Evolutionary conservation across 208 protist genomes (phyloP), one percentile per base, ranked within the genome.

Genomic region (Vickermania ingenoplastis): DNA sequence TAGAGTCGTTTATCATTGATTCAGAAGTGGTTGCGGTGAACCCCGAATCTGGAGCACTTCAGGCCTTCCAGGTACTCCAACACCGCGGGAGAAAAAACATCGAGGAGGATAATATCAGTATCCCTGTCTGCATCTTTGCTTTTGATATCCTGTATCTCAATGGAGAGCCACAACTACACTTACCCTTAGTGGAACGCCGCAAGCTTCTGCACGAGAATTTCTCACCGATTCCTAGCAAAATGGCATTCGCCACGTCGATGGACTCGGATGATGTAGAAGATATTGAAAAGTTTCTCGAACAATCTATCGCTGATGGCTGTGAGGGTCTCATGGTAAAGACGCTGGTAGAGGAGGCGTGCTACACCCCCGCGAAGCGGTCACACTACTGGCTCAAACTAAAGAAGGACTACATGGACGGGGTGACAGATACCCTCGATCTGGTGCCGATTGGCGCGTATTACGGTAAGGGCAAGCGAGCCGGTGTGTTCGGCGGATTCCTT

Each of bases 141-240:
- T 99, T 99, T 82, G 99, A 99, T 77, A 58, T 99, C n/a, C 73
- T 99, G 13, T 99, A 97, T 71, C 80, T 98, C 23, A 99, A 99
- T 75, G 97, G 94, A 0, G 65, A 94, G 65, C 79, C 82, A 22
- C 70, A 97, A 5, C 76, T 98, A 14, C 31, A 82, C 1, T 75
- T 96, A 57, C 61, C 92, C 21, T 71, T 99, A 1, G 26, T 58
- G 14, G 64, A 94, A 60, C 84, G 97, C 22, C 86, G 96, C 24
- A 55, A 79, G 41, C 26, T 86, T 21, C 62, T 99, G n/a, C 73
- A 69, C 56, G 53, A 41, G 14, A 59, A 79, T 26, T 73, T 94
- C 27, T 73, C 14, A 0, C 97, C 98, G 17, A 57, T 89, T 5
- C 63, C 73, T 0, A 69, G 81, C 22, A 69, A 89, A 61, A 87